phyloP scores from a whole-genome alignment of 768 basidiomycete species.

The Holtermanniella nyarrowii region DNA sequence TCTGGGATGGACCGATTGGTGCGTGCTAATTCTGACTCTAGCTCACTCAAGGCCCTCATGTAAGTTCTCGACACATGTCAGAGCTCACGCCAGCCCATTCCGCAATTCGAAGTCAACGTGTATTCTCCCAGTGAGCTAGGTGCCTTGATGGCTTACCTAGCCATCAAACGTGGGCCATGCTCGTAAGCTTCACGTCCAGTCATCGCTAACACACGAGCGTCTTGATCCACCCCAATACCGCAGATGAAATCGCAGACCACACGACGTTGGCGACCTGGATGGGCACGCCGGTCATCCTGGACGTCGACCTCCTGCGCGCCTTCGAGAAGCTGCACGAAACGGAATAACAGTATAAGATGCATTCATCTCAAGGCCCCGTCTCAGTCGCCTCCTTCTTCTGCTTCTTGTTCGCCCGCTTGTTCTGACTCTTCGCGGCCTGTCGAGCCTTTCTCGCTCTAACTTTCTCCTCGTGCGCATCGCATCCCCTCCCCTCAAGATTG shows the following conservation, averaged over 20 bases:
- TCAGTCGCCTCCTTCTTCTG: slow-evolving; percentile 4
- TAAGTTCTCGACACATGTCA: not conserved
- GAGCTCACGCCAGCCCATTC: not conserved
- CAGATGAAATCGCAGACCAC: not conserved
- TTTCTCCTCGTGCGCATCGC: slow-evolving; percentile 41
- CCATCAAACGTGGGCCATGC: slow-evolving; percentile 1
- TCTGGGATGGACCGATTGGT: slow-evolving; percentile 1
- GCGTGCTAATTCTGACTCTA: not conserved
- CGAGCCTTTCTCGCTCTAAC: slow-evolving; percentile 30
- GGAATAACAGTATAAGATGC: not conserved
- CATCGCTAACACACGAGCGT: not conserved
- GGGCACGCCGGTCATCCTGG: not conserved
- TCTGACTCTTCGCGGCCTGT: slow-evolving; percentile 25
- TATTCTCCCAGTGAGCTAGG: not conserved
- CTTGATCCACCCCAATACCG: slow-evolving; percentile 4
- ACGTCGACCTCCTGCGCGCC: not conserved
- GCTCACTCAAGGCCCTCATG: not conserved
- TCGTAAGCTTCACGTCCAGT: not conserved
- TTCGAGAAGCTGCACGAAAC: not conserved
- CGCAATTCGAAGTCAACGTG: slow-evolving; percentile 2
- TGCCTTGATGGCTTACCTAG: not conserved
- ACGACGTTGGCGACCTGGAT: slow-evolving; percentile 1
- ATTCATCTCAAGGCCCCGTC: not conserved
- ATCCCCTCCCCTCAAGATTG: slow-evolving; percentile 31
- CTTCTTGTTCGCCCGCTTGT: slow-evolving; percentile 13